These are phyloP conservation scores for Crotalaria pallida DNA, from an alignment of 306 rosid genomes.

Conservation along the genomic window DNA sequence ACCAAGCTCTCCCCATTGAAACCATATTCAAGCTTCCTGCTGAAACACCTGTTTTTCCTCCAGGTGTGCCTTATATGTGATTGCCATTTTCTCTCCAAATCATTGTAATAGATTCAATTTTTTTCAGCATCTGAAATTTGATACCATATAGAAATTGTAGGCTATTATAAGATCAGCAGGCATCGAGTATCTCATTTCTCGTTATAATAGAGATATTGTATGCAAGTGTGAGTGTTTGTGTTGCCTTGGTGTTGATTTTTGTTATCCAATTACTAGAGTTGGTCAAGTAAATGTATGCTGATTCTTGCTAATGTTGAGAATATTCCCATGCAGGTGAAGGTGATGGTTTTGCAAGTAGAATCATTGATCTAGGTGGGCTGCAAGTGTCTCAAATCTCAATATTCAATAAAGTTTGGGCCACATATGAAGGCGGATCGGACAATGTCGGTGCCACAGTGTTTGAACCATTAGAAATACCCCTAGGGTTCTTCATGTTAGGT, in stretches of 20 bases:
- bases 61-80: conserved; percentile 24
- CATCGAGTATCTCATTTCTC: too few species aligned
- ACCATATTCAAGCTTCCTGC: conserved; percentile 58
- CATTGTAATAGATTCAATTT: too few species aligned
- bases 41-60: conserved; percentile 33
- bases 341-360: conserved; percentile 50
- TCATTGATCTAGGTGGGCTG: conserved; percentile 65
- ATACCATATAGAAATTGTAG: too few species aligned
- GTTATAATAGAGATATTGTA: too few species aligned
- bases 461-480: conserved; percentile 62
- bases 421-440: conserved; percentile 53
- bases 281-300: neutral
- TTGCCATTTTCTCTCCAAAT: too few species aligned
- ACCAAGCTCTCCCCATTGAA: conserved; percentile 36
- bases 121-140: too few species aligned
- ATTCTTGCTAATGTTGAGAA: neutral
- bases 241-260: too few species aligned
- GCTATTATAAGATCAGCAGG: too few species aligned
- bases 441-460: conserved; percentile 51
- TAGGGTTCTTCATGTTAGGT: conserved; percentile 60
- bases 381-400: conserved; percentile 49
- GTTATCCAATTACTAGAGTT: too few species aligned
- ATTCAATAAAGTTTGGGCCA: conserved; percentile 53
- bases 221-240: too few species aligned
- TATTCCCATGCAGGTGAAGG: conserved; percentile 24